Percentiles rank a stretch among this genome's conserved stretches.
These are phyloP conservation scores for Linum tenue DNA, from an alignment of 345 rosid genomes.

Conservation along the genomic window DNA sequence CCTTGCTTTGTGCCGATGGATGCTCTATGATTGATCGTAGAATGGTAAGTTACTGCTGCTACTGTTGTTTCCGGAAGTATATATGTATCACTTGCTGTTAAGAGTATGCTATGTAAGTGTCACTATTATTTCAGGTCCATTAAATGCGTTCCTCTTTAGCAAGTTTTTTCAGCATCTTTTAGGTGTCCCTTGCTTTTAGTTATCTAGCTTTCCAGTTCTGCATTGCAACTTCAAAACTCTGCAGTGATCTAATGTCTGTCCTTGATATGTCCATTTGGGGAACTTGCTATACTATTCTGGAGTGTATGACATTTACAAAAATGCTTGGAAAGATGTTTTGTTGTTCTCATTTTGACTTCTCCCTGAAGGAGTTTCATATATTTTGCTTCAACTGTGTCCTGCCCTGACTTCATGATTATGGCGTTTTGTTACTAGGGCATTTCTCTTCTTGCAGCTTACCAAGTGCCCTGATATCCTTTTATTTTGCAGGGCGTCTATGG, in stretches of 20 bases:
- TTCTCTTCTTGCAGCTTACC: background rate
- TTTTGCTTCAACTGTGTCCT: background rate
- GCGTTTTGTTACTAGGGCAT: background rate
- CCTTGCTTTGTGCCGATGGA: slow-evolving; percentile 4
- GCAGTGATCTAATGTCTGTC: background rate
- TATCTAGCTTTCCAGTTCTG: background rate
- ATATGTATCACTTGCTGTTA: background rate
- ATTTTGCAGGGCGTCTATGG: background rate
- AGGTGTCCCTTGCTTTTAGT: background rate
- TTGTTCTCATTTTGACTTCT: background rate
- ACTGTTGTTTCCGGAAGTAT: background rate
- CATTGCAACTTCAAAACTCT: background rate
- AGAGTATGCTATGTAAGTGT: too few relatives aligned
- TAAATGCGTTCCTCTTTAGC: too few relatives aligned
- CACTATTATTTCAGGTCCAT: too few relatives aligned
- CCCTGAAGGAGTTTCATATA: background rate
- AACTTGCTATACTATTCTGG: background rate
- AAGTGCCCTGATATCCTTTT: background rate
- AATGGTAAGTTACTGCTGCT: background rate
- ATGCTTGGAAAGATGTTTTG: background rate
- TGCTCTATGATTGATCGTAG: slow-evolving; percentile 7
- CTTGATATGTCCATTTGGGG: background rate
- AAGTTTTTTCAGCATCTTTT: too few relatives aligned
- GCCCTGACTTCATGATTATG: background rate
- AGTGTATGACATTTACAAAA: background rate